Percentiles rank a stretch among this genome's conserved stretches.
These are phyloP conservation scores for Papiliotrema nemorosa DNA, from an alignment of 1,284 basidiomycete genomes.

Conservation along the genomic window DNA sequence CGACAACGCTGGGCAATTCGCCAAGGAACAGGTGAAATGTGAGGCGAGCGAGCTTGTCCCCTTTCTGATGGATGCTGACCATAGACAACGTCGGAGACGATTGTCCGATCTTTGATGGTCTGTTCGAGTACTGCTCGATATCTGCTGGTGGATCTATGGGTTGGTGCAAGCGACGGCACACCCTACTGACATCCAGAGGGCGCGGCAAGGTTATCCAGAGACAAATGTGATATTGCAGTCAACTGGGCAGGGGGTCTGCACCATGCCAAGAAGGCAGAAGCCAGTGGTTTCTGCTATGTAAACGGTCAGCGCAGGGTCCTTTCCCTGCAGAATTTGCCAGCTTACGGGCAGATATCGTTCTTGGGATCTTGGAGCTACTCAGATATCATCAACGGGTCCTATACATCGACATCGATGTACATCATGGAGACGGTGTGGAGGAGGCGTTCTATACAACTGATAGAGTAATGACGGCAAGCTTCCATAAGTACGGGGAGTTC, in stretches of 20 bases:
- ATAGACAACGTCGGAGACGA: conserved; percentile 88
- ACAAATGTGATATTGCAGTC: conserved; percentile 97
- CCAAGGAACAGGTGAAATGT: conserved; percentile 97
- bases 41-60: conserved; percentile 28
- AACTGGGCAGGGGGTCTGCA: conserved; percentile 99
- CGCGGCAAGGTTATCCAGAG: conserved; percentile 86
- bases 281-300: conserved; percentile 97
- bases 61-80: conserved; percentile 3
- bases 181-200: conserved; percentile 64
- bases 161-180: conserved; percentile 46
- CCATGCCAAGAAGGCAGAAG: conserved; percentile 98
- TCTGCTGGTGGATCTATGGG: conserved; percentile 99
- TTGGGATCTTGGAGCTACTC: conserved; percentile 92
- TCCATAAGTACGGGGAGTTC: conserved; percentile 99
- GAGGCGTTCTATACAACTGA: conserved; percentile 99
- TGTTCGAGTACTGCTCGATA: conserved; percentile 98
- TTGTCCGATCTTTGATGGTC: conserved; percentile 95
- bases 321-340: too few species aligned
- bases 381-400: conserved; percentile 90
- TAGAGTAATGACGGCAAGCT: conserved; percentile 96
- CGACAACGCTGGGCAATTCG: conserved; percentile 78
- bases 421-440: conserved; percentile 98
- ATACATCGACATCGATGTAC: conserved; percentile 98
- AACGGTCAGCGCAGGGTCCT: conserved; percentile 74
- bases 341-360: conserved; percentile 72